Evolutionary conservation across 768 basidiomycete species (phyloP).

Genomic region (Collybia sordida): DNA sequence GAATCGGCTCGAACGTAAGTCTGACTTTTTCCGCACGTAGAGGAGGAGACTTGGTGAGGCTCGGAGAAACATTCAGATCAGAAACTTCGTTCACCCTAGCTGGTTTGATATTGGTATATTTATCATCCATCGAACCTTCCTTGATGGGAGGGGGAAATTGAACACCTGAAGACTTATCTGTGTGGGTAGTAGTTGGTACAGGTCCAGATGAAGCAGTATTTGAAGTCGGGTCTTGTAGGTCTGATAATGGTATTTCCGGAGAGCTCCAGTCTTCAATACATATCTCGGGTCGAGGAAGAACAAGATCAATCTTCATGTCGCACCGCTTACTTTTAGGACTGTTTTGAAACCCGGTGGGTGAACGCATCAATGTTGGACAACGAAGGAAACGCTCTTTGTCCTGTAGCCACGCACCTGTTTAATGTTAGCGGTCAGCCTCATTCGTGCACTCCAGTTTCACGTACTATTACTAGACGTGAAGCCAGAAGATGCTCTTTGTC

Average conservation of each 20-base stretch:
- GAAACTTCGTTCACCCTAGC: neutral
- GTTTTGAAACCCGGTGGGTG: neutral
- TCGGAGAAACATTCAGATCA: neutral
- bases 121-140: too few relatives aligned
- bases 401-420: neutral
- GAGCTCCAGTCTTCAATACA: neutral
- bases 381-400: neutral
- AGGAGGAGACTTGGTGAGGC: too few relatives aligned
- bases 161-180: too few relatives aligned
- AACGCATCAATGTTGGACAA: neutral
- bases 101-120: too few relatives aligned
- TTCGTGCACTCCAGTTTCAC: neutral
- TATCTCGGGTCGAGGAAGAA: neutral
- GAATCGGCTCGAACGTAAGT: slow-evolving; percentile 2
- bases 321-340: neutral
- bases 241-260: neutral
- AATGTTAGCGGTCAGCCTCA: neutral
- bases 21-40: neutral
- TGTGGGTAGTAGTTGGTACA: too few relatives aligned
- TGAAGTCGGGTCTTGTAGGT: neutral
- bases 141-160: too few relatives aligned
- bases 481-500: neutral
- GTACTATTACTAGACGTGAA: neutral
- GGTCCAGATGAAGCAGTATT: too few relatives aligned
- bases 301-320: neutral